Evolutionary conservation across 805 yeast genomes (phyloP), one percentile per base, ranked within the genome.

Genomic region (Monosporozyma solicola): DNA sequence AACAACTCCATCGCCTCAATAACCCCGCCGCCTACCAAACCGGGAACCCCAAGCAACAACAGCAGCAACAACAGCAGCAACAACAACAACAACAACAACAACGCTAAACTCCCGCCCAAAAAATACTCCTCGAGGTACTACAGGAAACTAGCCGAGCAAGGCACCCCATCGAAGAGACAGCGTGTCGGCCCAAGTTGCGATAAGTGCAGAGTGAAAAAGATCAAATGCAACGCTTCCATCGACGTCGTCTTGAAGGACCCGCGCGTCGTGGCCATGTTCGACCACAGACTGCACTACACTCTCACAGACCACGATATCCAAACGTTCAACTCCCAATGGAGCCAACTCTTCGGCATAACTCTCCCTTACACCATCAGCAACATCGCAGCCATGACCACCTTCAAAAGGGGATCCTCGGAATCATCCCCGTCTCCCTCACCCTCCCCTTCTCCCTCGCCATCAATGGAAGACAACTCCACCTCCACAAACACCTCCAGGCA

Each of bases 121-220:
- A 43, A 43, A 43, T 43, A 43, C n/a, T 43, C 46, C 15, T 43
- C 46, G 10, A 24, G 46, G n/a, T 35, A 37, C 10, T 35, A 47
- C 37, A 39, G 33, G n/a, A 39, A 43, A 43, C 15, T 43, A 11
- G 46, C 46, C 9, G 46, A 22, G 11, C 31, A 43, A 13, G 46
- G 46, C 4, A 43, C 31, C 15, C 46, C 32, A 11, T 32, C 53
- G 9, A 63, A 69, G 53, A 65, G 90, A 60, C 92, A 85, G 69
- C 70, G 92, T 53, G 73, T 80, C 25, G 92, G 92, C 0, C 92
- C 92, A 7, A 79, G 85, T 37, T 85, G 92, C 66, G 90, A 85
- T 64, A 72, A 79, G 50, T 85, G 92, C 65, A 73, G 90, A 52
- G 64, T 79, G n/a, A 75, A 88, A 54, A 85, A 85, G 64, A 84